A percentile compares a stretch with the other conserved stretches of the same genome.
These are phyloP conservation scores for Sideroxylon spinosum DNA, from an alignment of 179 eudicot genomes.

Conservation along the genomic window DNA sequence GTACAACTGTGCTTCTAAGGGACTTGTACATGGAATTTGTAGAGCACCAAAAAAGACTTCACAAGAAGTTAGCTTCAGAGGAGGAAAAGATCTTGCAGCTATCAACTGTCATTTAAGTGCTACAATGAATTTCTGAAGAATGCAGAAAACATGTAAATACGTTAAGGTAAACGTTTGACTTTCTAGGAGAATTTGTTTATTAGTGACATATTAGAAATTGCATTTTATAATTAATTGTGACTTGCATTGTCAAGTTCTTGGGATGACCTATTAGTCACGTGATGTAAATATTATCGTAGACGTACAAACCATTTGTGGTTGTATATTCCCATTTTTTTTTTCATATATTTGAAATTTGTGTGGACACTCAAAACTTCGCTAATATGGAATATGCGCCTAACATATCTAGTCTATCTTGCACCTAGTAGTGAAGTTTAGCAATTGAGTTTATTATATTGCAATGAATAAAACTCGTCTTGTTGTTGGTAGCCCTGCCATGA, in stretches of 20 bases:
- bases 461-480: no score
- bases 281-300: not conserved
- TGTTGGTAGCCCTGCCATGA: no score
- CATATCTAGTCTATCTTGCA: no score
- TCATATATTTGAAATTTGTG: no score
- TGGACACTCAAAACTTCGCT: no score
- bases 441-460: no score
- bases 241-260: not conserved
- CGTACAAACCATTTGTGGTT: no score
- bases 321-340: no score
- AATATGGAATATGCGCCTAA: no score
- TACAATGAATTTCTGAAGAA: not conserved
- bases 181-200: not conserved
- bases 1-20: conserved; percentile 33
- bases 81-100: conserved; percentile 31
- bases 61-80: conserved; percentile 31
- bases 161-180: not conserved
- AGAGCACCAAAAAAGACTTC: conserved; percentile 32
- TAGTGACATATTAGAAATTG: not conserved
- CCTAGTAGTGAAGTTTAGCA: no score
- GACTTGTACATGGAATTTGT: conserved; percentile 31
- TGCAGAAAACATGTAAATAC: not conserved
- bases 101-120: conserved; percentile 14
- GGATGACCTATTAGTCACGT: not conserved
- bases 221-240: not conserved